A percentile compares a stretch with the other conserved stretches of the same genome.
Evolutionary conservation across 768 basidiomycete species (phyloP).

Genomic region (Kockovaella imperatae): DNA sequence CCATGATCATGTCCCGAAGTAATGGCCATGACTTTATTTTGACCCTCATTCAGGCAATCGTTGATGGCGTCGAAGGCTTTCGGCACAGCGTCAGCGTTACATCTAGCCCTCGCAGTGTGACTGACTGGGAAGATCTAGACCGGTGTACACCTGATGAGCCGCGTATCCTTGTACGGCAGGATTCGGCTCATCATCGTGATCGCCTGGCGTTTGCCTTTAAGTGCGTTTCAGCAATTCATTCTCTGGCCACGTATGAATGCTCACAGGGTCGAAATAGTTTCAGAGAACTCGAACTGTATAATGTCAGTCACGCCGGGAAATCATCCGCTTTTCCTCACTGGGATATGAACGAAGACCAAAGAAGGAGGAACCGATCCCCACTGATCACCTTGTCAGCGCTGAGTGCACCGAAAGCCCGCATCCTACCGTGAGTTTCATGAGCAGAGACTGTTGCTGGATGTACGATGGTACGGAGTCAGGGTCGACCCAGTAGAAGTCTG

Average conservation of each 20-base stretch:
- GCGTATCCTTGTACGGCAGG: slow-evolving; percentile 49
- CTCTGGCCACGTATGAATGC: no score
- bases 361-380: slow-evolving; percentile 46
- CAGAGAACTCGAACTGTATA: background rate
- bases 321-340: slow-evolving; percentile 23
- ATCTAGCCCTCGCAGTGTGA: background rate
- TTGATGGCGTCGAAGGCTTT: slow-evolving; percentile 55
- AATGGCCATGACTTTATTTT: slow-evolving; percentile 48
- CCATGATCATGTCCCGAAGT: slow-evolving; percentile 55
- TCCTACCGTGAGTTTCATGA: slow-evolving; percentile 57
- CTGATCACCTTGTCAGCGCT: slow-evolving; percentile 50
- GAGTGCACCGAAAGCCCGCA: slow-evolving; percentile 53
- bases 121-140: slow-evolving; percentile 42
- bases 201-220: slow-evolving; percentile 32
- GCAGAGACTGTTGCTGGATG: slow-evolving; percentile 59
- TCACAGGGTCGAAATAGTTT: slow-evolving; percentile 18
- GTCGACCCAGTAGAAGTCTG: slow-evolving; percentile 50
- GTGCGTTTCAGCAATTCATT: no score
- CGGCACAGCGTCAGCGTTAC: background rate
- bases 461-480: slow-evolving; percentile 56
- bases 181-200: slow-evolving; percentile 47
- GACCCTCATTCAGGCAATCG: slow-evolving; percentile 56
- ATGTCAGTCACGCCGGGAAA: slow-evolving; percentile 48
- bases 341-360: slow-evolving; percentile 68
- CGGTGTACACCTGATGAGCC: slow-evolving; percentile 51